Evolutionary conservation across 176 grass and related monocot genomes (phyloP), one percentile per base, ranked within the genome.

Genomic region (Carex kokanica): DNA sequence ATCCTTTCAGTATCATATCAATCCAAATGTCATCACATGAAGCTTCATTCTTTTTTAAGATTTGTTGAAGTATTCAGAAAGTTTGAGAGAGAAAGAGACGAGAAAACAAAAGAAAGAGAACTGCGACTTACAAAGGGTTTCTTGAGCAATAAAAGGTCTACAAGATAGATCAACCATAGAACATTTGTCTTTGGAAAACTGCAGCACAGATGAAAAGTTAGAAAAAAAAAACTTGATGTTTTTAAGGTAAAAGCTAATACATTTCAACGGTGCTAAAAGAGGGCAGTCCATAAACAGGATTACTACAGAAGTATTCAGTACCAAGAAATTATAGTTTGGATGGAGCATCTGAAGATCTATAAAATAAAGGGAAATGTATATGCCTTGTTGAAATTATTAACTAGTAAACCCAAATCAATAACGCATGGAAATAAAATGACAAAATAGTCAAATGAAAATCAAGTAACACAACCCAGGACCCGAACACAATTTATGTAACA

Each of bases 121-220:
- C 15, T 34, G 47, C 17, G 86, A 87, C 92, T 88, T 83, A 98
- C 95, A 60, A 84, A 91, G 8, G 89, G 74, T 87, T 93, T 93
- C 79, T 98, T 95, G 14, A 47, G 51, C 29, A 98, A 84, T 4
- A 98, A 88, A 67, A 93, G 87, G 55, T 98, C 92, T 1, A 98
- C 91, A 15, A 98, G 90, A 84, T 98, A 98, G n/a, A 94, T 77
- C 83, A 98, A 65, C 95, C 95, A 98, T 24, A 86, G 87, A 9
- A 93, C 90, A 71, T 98, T 98, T 36, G 92, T 98, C 89, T 93
- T 85, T 17, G 90, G 95, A 61, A 91, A 95, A 84, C 95, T 95
- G 90, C 75, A 88, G 74, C 10, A 20, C 14, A 79, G 23, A 85
- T 38, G 15, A 15, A 40, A 21, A 5, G 57, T 40, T 32, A 64